Evolutionary conservation across 306 rosid genomes (phyloP).

Genomic region (Medicago lupulina): DNA sequence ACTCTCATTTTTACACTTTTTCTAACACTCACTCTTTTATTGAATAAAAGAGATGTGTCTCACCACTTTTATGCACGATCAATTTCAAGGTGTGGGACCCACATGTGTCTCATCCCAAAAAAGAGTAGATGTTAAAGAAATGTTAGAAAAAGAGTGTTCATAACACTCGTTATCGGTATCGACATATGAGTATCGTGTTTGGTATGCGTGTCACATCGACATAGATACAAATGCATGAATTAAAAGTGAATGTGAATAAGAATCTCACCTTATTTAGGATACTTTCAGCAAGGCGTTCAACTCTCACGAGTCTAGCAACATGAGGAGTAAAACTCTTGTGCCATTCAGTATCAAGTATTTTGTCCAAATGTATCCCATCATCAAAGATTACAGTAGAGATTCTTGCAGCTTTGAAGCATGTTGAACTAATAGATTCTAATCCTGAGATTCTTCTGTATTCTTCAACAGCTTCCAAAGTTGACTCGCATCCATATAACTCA

Average conservation of each 20-base stretch:
- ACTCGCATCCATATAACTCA: slow-evolving; percentile 72
- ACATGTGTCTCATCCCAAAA: no score
- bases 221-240: not conserved
- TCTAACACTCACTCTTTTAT: no score
- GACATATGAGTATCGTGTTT: no score
- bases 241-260: not conserved
- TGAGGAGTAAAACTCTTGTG: slow-evolving; percentile 60
- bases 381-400: slow-evolving; percentile 79
- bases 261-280: slow-evolving; percentile 73
- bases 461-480: slow-evolving; percentile 65
- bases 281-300: slow-evolving; percentile 75
- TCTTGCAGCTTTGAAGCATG: slow-evolving; percentile 77
- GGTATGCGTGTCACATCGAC: no score
- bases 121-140: no score
- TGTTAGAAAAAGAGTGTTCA: no score
- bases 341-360: slow-evolving; percentile 68
- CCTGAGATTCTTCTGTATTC: slow-evolving; percentile 71
- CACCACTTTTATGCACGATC: no score
- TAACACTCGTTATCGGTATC: no score
- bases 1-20: no score
- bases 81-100: no score
- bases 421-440: slow-evolving; percentile 61
- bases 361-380: slow-evolving; percentile 77
- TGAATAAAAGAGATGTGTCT: no score
- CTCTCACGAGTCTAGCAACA: slow-evolving; percentile 80